Percentiles rank a stretch among this genome's conserved stretches.
These are phyloP conservation scores for Laetiporus sulphureus DNA, from an alignment of 1,284 basidiomycete genomes.

Conservation along the genomic window DNA sequence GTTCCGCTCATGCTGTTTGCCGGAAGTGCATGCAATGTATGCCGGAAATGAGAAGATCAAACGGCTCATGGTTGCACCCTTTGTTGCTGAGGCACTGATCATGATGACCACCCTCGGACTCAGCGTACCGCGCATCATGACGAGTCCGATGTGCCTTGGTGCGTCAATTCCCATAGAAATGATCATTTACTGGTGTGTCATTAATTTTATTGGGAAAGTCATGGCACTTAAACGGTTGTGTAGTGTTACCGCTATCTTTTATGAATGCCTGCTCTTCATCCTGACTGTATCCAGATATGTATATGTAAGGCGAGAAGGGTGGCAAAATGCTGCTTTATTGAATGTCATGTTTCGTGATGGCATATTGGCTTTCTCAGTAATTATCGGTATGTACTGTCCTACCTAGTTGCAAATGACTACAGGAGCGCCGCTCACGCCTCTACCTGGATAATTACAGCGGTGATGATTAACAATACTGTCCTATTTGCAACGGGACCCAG, in stretches of 20 bases:
- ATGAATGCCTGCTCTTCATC: constrained; percentile 29
- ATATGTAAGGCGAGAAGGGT: constrained; percentile 23
- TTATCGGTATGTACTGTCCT: constrained; percentile 18
- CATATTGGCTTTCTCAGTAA: constrained; percentile 22
- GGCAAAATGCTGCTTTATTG: constrained; percentile 25
- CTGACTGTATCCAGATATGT: constrained; percentile 28
- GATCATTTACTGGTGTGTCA: constrained; percentile 24
- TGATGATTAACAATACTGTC: constrained; percentile 21
- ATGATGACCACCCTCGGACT: constrained; percentile 22
- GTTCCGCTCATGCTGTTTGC: not conserved
- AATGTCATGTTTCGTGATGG: constrained; percentile 31
- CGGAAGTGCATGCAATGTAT: constrained; percentile 27
- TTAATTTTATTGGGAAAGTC: not conserved
- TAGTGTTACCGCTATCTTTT: constrained; percentile 29
- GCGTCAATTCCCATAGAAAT: constrained; percentile 20
- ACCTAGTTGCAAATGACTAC: not conserved
- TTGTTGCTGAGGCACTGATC: constrained; percentile 18
- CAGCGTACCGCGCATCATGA: constrained; percentile 22
- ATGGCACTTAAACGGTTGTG: not conserved
- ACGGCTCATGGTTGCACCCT: constrained; percentile 17
- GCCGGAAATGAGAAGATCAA: constrained; percentile 15
- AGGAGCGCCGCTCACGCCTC: too few species aligned
- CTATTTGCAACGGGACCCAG: constrained; percentile 21
- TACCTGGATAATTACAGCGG: constrained; percentile 11
- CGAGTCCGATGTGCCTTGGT: constrained; percentile 19